Conservation (phyloP, 768 basidiomycete species). For the Calocera cornea region DNA sequence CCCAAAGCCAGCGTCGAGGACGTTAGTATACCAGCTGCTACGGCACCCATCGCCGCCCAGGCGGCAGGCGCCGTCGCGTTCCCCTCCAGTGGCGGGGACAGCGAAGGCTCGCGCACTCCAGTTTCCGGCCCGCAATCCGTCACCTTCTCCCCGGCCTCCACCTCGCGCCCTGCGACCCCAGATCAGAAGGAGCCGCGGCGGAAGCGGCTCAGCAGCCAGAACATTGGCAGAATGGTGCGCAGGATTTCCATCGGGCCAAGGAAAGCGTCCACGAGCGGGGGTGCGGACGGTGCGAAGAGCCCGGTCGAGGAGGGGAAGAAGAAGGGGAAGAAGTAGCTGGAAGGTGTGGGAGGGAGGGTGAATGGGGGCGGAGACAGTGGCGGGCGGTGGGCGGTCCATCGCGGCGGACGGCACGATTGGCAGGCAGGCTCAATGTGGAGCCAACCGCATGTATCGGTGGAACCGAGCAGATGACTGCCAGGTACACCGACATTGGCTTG, state of each 20-base stretch:
- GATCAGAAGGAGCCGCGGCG: constrained; percentile 63
- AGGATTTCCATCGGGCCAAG: constrained; percentile 53
- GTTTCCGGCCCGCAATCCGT: constrained; percentile 22
- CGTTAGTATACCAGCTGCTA: constrained; percentile 7
- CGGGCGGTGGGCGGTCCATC: not conserved
- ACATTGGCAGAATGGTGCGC: constrained; percentile 68
- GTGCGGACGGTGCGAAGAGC: constrained; percentile 28
- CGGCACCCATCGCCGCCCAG: not conserved
- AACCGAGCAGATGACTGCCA: not conserved
- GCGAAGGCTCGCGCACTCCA: constrained; percentile 14
- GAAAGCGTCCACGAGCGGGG: constrained; percentile 36
- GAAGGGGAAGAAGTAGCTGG: constrained; percentile 4
- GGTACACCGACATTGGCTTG: not conserved
- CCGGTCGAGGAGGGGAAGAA: constrained; percentile 1
- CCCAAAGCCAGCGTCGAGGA: constrained; percentile 24
- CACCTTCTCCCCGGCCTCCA: constrained; percentile 34
- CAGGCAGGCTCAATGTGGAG: not conserved
- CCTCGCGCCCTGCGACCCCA: constrained; percentile 50
- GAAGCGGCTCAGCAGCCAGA: constrained; percentile 70
- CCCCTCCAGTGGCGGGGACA: not conserved
- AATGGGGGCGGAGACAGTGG: not conserved
- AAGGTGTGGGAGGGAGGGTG: not conserved
- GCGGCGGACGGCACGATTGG: not conserved
- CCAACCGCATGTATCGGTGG: not conserved
- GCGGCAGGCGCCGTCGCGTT: constrained; percentile 1